Evolutionary conservation across 768 basidiomycete genomes (phyloP), one percentile per base, ranked within the genome.

Genomic region (Termitomyces sp.): DNA sequence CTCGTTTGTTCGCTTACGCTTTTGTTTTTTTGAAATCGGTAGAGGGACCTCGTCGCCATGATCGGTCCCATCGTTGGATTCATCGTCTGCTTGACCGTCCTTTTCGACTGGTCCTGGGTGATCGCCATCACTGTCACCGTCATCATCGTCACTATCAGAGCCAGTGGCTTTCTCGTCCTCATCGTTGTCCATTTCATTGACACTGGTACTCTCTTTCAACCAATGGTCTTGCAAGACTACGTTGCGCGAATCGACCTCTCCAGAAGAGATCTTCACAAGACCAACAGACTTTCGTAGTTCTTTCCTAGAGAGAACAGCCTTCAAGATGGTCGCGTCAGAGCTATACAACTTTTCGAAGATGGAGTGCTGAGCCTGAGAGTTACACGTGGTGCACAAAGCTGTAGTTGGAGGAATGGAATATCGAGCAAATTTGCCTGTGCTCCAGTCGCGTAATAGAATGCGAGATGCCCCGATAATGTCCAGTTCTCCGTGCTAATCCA

Each of bases 401-500:
- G 79, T 61, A 3, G 61, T 49, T 0, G 79, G 74, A 1, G 88
- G 87, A 49, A 76, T 70, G 5, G 88, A 84, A 72, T 89, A 94
- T 59, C 88, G 82, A 26, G 84, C 79, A 64, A 96, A 77, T 61
- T 82, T 86, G 53, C 88, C 87, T 7, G 77, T 79, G 58, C 78
- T 83, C 94, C 94, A 97, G 72, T 96, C 93, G 10, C 88, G 84
- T 45, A 97, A 78, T 38, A 97, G 77, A 58, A 88, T 77, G 22
- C 89, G 86, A 14, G 90, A 87, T 4, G 94, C 91, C 43, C 83
- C 83, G 3, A 81, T 78, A 51, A 89, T 71, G 68, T 96, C 93
- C 11, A 84, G 72, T 26, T 80, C 78, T 47, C 91, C 92, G 67
- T 79, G 82, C 90, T 94, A 66, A 57, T 56, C 53, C 55, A 48